Conservation (phyloP, 805 yeast species). For the Saturnispora besseyi region DNA sequence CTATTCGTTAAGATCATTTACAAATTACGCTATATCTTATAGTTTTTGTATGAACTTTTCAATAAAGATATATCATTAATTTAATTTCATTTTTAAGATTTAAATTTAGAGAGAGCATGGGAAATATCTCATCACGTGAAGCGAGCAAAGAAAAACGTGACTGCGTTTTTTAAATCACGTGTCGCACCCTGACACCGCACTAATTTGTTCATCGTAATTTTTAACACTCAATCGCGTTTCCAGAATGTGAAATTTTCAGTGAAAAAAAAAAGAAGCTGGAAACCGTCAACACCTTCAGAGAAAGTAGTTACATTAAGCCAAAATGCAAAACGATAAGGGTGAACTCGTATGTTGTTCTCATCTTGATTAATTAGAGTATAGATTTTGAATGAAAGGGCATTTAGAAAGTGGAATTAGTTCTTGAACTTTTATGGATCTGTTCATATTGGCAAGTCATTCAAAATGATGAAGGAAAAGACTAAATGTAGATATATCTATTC, state of each 20-base stretch:
- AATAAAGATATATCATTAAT: no score
- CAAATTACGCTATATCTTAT: no score
- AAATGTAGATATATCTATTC: no score
- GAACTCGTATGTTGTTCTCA: constrained; percentile 75
- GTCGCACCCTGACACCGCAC: constrained; percentile 6
- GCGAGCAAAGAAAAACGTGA: not conserved
- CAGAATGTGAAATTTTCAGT: constrained; percentile 1
- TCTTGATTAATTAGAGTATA: not conserved
- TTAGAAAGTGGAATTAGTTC: no score
- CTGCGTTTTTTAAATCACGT: constrained; percentile 3
- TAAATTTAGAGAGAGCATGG: no score
- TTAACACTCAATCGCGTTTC: not conserved
- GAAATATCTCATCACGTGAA: not conserved
- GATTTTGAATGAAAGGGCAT: no score
- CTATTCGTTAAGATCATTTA: no score
- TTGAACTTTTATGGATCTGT: no score
- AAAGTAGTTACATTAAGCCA: constrained; percentile 27
- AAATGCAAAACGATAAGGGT: constrained; percentile 99
- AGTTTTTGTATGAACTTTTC: no score
- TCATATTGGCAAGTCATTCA: no score
- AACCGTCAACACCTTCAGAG: not conserved
- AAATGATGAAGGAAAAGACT: no score
- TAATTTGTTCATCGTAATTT: not conserved
- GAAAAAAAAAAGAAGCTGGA: not conserved
- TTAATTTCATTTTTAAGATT: no score